Evolutionary conservation across 2,329 filamentous ascomycete genomes (phyloP), one percentile per base, ranked within the genome.

Genomic region (Ophiocordyceps camponoti-rufipedis): DNA sequence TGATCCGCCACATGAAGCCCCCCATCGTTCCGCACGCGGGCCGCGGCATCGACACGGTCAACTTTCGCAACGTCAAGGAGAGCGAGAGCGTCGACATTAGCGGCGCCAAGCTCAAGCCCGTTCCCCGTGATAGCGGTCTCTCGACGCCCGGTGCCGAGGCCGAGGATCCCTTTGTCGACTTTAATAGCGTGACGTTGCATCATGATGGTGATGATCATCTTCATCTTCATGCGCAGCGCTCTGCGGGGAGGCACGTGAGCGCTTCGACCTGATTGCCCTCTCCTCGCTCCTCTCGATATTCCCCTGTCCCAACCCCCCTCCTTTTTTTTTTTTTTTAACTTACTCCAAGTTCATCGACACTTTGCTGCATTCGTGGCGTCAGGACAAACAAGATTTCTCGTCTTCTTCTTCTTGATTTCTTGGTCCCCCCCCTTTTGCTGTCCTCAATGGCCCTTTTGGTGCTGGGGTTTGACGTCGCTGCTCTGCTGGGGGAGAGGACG

Each of bases 11-110:
- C 62, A 91, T 88, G 82, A 96, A 95, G 63, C 91, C 91, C 31
- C 91, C 91, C 1, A 98, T 98, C 65, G 82, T 96, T 41, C 91
- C 91, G 10, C 82, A 93, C 56, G 82, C 89, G 60, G 87, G 87
- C 45, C 82, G 84, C 46, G 91, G 85, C 42, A 80, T 91, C 53
- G 91, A 98, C 61, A 95, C 91, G 0, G 71, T 94, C 57, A 98
- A 98, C 64, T 98, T 98, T 72, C 78, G 91, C 52, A 94, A 94
- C 55, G 88, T 98, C 47, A 98, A 96, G 66, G 91, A 98, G 64
- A 94, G 85, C 56, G 84, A 89, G 56, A 94, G 87, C 58, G 85
- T 96, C 44, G 91, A 98, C 61, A 80, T 93, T 43, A 77, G 75
- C 48, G 74, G 76, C 16, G 70, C 75, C 2, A 71, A 65, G 51